Conservation (phyloP, 73 alveolate species). For the Durusdinium trenchii region DNA sequence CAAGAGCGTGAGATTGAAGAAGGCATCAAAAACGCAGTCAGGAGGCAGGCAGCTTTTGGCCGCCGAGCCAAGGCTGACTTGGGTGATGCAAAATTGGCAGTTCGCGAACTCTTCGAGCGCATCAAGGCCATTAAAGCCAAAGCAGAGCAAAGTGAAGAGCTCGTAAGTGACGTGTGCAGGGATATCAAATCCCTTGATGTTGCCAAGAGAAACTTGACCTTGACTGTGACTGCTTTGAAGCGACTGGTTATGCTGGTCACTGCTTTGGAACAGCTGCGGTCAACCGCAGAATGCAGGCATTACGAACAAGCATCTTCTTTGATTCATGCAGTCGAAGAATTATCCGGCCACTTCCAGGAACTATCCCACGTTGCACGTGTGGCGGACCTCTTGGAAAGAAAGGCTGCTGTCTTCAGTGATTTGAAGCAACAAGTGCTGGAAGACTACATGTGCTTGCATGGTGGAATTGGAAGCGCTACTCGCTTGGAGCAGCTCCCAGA, state of each 20-base stretch:
- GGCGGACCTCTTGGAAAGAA: conserved; percentile 88
- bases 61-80: conserved; percentile 84
- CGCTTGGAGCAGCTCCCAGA: conserved; percentile 66
- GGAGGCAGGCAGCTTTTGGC: conserved; percentile 89
- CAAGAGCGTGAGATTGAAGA: conserved; percentile 84
- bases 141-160: conserved; percentile 98
- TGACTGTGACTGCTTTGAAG: conserved; percentile 98
- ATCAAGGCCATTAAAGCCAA: conserved; percentile 96
- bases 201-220: conserved; percentile 98
- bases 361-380: conserved; percentile 95
- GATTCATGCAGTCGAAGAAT: conserved; percentile 98
- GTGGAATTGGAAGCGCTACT: conserved; percentile 89
- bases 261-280: conserved; percentile 98
- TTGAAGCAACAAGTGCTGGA: conserved; percentile 61
- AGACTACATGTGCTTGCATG: conserved; percentile 78
- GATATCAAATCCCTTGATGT: conserved; percentile 98
- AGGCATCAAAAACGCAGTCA: conserved; percentile 50
- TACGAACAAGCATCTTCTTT: conserved; percentile 98
- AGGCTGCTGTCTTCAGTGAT: conserved; percentile 81
- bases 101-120: conserved; percentile 86
- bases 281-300: conserved; percentile 97
- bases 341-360: conserved; percentile 98
- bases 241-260: conserved; percentile 98
- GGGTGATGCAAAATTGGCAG: conserved; percentile 70
- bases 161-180: conserved; percentile 98